Conservation (phyloP, 805 yeast species). For the Saturnispora ahearnii region DNA sequence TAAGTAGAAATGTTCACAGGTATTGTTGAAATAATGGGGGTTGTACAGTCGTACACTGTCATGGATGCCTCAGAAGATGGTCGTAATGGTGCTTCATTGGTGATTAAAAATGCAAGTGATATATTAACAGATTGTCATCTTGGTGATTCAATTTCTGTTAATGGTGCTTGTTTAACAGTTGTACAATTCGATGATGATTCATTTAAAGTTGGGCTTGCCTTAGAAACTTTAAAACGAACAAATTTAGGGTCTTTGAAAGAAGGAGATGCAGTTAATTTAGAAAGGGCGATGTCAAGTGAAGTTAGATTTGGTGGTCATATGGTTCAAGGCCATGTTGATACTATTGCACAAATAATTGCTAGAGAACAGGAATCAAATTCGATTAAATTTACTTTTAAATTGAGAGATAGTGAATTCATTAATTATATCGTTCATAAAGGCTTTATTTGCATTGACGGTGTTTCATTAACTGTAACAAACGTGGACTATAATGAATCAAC, state of each 20-base stretch:
- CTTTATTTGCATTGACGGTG: constrained; percentile 86
- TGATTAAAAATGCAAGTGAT: constrained; percentile 49
- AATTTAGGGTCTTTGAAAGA: constrained; percentile 52
- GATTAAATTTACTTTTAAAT: constrained; percentile 60
- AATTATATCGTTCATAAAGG: constrained; percentile 91
- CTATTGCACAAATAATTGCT: constrained; percentile 58
- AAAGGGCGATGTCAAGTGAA: constrained; percentile 76
- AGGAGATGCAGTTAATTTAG: constrained; percentile 72
- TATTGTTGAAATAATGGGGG: constrained; percentile 76
- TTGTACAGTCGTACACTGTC: constrained; percentile 37
- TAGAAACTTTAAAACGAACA: constrained; percentile 81
- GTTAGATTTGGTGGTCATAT: constrained; percentile 93
- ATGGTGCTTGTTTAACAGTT: constrained; percentile 89
- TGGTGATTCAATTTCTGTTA: constrained; percentile 89
- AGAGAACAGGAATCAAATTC: constrained; percentile 64
- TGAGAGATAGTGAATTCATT: constrained; percentile 52
- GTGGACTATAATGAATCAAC: constrained; percentile 52
- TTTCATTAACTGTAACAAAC: constrained; percentile 77
- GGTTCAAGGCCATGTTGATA: constrained; percentile 97
- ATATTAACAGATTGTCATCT: constrained; percentile 75
- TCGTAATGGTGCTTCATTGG: constrained; percentile 67
- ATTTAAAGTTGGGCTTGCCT: constrained; percentile 88
- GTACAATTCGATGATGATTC: constrained; percentile 54
- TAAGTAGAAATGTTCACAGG: constrained; percentile 75
- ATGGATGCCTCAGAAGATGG: constrained; percentile 46